Percentiles rank a stretch among this genome's conserved stretches.
Conservation (phyloP, 352 stramenopile species). For the Globisporangium splendens region DNA sequence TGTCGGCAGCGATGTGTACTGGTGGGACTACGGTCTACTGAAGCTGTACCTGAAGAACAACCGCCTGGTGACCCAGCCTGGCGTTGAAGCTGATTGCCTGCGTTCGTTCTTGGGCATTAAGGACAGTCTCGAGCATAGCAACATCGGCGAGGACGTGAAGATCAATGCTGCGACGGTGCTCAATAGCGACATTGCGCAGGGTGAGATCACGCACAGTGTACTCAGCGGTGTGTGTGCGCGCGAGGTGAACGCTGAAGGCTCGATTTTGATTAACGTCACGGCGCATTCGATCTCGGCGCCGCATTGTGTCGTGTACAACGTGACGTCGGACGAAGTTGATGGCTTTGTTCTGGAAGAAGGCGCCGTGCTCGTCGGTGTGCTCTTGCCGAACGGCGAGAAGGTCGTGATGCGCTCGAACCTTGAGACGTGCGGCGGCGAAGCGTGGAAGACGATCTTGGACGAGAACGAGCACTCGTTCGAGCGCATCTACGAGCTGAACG, state of each 20-base stretch:
- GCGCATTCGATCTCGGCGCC: constrained; percentile 94
- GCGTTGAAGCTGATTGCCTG: constrained; percentile 79
- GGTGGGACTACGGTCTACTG: constrained; percentile 98
- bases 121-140: constrained; percentile 76
- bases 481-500: constrained; percentile 93
- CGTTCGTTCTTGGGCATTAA: constrained; percentile 78
- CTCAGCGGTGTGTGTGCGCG: constrained; percentile 88
- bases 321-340: constrained; percentile 89
- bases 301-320: constrained; percentile 96
- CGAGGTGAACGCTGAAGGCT: constrained; percentile 91
- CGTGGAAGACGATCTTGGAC: constrained; percentile 92
- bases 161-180: constrained; percentile 72
- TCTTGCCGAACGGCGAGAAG: constrained; percentile 89
- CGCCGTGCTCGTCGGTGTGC: constrained; percentile 93
- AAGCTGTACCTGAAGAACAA: constrained; percentile 98
- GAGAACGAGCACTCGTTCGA: constrained; percentile 95
- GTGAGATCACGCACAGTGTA: constrained; percentile 74
- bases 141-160: constrained; percentile 46
- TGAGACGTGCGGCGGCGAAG: constrained; percentile 91
- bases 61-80: constrained; percentile 87
- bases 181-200: constrained; percentile 71
- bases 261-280: constrained; percentile 98
- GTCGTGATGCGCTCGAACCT: constrained; percentile 91
- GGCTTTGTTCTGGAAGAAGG: constrained; percentile 91
- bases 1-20: constrained; percentile 95